These are phyloP conservation scores for Teratosphaeria viscida DNA, from an alignment of 2,329 filamentous ascomycete species.

Conservation along the genomic window DNA sequence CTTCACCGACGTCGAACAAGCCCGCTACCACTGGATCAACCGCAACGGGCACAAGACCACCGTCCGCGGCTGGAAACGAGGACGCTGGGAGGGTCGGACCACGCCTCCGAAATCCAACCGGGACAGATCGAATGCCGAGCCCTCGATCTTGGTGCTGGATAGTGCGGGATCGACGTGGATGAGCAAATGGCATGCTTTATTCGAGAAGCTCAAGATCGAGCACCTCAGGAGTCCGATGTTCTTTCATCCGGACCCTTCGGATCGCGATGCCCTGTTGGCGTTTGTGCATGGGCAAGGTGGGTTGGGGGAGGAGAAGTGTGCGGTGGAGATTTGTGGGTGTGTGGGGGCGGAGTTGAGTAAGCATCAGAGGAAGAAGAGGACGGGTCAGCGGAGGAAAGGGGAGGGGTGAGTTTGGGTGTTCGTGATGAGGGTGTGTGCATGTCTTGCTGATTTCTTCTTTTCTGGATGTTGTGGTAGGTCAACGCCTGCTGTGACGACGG, in stretches of 20 bases:
- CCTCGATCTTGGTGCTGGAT: constrained; percentile 56
- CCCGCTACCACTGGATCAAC: constrained; percentile 67
- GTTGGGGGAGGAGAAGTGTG: constrained; percentile 40
- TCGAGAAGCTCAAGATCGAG: constrained; percentile 57
- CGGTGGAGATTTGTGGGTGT: constrained; percentile 61
- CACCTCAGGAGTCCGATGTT: constrained; percentile 72
- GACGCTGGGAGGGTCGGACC: constrained; percentile 33
- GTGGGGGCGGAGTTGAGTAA: constrained; percentile 75
- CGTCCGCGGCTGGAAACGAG: constrained; percentile 36
- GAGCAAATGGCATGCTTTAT: constrained; percentile 58
- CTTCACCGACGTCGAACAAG: constrained; percentile 75
- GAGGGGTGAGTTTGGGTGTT: not conserved
- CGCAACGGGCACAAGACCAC: constrained; percentile 47
- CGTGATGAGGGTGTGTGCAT: too few species aligned
- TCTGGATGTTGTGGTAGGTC: not conserved
- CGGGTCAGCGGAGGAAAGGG: not conserved
- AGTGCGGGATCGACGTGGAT: constrained; percentile 56
- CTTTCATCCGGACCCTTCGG: constrained; percentile 67
- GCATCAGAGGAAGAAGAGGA: constrained; percentile 60
- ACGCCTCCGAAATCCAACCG: constrained; percentile 7
- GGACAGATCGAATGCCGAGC: constrained; percentile 5
- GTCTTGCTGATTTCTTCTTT: too few species aligned
- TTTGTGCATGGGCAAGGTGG: constrained; percentile 53
- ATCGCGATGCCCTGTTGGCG: constrained; percentile 62
- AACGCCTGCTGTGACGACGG: constrained; percentile 2